Conservation (phyloP, 2,329 filamentous ascomycete genomes). For the Fusarium napiforme region DNA sequence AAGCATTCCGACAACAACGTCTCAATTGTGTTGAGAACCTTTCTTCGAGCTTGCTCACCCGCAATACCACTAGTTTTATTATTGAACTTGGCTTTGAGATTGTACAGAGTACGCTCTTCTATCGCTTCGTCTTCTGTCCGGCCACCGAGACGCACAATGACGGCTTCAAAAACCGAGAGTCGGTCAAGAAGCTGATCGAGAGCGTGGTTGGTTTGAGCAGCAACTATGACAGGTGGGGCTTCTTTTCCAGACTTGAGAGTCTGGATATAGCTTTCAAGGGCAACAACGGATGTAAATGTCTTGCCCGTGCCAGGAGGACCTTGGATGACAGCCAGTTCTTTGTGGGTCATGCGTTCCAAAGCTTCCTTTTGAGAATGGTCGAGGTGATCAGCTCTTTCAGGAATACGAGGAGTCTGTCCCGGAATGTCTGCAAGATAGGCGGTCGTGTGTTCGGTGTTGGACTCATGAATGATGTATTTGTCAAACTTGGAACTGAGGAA, state of each 20-base stretch:
- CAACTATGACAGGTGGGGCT: slow-evolving; percentile 73
- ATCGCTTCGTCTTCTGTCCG: slow-evolving; percentile 75
- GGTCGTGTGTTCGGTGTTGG: slow-evolving; percentile 48
- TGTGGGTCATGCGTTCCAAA: slow-evolving; percentile 75
- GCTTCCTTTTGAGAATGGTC: slow-evolving; percentile 79
- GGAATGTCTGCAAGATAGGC: slow-evolving; percentile 43
- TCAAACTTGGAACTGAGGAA: slow-evolving; percentile 65
- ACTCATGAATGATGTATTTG: slow-evolving; percentile 67
- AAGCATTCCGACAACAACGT: slow-evolving; percentile 45
- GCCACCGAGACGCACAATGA: slow-evolving; percentile 72
- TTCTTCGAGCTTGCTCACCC: slow-evolving; percentile 26
- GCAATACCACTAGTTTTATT: background rate
- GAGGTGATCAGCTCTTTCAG: slow-evolving; percentile 53
- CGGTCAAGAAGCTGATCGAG: slow-evolving; percentile 82
- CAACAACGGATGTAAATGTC: slow-evolving; percentile 81
- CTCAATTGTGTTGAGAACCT: slow-evolving; percentile 13
- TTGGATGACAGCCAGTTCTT: slow-evolving; percentile 80
- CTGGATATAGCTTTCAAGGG: slow-evolving; percentile 61
- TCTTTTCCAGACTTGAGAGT: slow-evolving; percentile 65
- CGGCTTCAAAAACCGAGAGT: slow-evolving; percentile 62
- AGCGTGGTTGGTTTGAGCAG: slow-evolving; percentile 91
- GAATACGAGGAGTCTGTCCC: background rate
- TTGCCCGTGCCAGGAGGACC: slow-evolving; percentile 83
- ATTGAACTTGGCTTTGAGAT: slow-evolving; percentile 58
- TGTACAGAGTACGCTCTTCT: slow-evolving; percentile 72